A percentile compares a stretch with the other conserved stretches of the same genome.
phyloP scores from a whole-genome alignment of 768 basidiomycete species.

The Pisolithus orientalis region DNA sequence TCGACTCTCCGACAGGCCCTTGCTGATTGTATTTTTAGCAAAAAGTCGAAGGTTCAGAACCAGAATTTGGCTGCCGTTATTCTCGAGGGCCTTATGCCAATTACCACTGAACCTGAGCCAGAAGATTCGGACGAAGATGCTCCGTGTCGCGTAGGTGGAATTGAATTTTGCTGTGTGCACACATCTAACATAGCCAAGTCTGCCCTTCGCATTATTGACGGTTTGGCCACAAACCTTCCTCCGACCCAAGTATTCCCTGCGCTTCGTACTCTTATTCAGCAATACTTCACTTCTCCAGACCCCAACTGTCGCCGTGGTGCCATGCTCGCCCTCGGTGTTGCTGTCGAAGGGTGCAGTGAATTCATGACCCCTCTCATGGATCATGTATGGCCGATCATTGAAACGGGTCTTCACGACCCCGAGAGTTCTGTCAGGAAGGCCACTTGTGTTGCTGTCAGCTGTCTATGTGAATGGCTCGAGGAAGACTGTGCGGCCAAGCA shows the following conservation, averaged over 20 bases:
- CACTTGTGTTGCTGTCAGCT: constrained; percentile 92
- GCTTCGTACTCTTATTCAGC: constrained; percentile 72
- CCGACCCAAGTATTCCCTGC: constrained; percentile 95
- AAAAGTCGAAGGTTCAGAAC: constrained; percentile 92
- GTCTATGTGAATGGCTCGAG: constrained; percentile 95
- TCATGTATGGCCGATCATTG: constrained; percentile 91
- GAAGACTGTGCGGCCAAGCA: constrained; percentile 88
- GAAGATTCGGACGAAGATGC: constrained; percentile 92
- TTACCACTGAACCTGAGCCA: constrained; percentile 89
- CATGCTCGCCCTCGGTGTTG: constrained; percentile 91
- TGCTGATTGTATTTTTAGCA: constrained; percentile 42
- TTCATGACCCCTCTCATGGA: constrained; percentile 91
- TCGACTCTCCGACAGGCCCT: constrained; percentile 1
- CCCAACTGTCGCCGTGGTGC: constrained; percentile 81
- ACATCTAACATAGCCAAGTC: constrained; percentile 43
- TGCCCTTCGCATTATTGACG: constrained; percentile 91
- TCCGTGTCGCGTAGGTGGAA: constrained; percentile 69
- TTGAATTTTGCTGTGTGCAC: not conserved
- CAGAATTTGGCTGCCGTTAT: constrained; percentile 80
- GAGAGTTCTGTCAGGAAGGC: constrained; percentile 90
- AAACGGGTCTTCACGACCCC: constrained; percentile 76
- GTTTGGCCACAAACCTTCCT: constrained; percentile 85
- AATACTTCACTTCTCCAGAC: constrained; percentile 80
- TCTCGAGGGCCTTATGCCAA: constrained; percentile 87
- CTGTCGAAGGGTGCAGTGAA: constrained; percentile 96